Base-by-base conservation (phyloP, 768 basidiomycete genomes). In the Amyloporia xantha region DNA sequence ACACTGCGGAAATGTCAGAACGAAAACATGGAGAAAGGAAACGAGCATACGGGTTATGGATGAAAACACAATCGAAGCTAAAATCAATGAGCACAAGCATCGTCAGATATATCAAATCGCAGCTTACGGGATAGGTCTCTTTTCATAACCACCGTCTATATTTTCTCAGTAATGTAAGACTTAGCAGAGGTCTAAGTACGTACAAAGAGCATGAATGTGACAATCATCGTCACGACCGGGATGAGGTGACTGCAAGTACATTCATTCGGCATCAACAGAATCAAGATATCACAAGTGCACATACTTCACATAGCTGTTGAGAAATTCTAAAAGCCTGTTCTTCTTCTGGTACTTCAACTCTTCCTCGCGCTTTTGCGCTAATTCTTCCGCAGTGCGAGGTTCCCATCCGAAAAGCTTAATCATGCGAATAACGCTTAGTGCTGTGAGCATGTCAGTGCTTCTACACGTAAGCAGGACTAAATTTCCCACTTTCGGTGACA, bases 321-420 rank as follows among this genome's bases (percentile, higher is more conserved):
- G 57, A 13, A 83, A 57, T 25, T 71, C 69, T 19, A 78, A 64
- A 19, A 82, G 54, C 58, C 78, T 73, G 35, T 71, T 64, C 58
- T 73, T 76, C 69, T 74, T 75, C 27, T 81, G 66, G 62, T 73
- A 73, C 2, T 54, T 48, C 12, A 89, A 62, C 61, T 89, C 86
- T 9, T 74, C 74, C 35, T 80, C 75, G 48, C 86, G 74, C 54
- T 77, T 78, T 19, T 70, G 70, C 21, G 71, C 66, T 28, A 90
- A 68, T 41, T 70, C 69, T n/a, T 72, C 62, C 26, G 74, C 67
- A 60, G 83, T 75, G 46, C 76, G 72, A 1, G 15, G 13, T 48
- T 73, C 71, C 70, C 62, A 66, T 15, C 64, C 67, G 42, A 74
- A 76, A 52, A 74, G 61, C 61, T 76, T 75, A 57, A 74, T 61